Evolutionary conservation across 2,329 filamentous ascomycete genomes (phyloP), one percentile per base, ranked within the genome.

Genomic region (Pseudogymnoascus pannorum): DNA sequence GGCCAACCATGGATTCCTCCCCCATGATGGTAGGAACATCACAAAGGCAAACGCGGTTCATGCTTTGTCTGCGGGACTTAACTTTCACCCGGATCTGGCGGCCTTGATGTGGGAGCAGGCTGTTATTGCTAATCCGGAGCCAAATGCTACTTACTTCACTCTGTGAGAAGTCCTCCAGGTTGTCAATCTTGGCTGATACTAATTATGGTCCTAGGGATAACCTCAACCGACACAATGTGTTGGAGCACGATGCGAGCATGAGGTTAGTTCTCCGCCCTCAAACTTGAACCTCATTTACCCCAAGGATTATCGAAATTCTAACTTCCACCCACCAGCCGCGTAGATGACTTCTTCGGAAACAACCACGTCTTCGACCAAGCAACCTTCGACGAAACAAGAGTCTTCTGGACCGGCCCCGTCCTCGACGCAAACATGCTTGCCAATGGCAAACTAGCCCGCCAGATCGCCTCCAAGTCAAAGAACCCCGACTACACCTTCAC

Each of bases 291-390:
- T n/a, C n/a, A n/a, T n/a, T n/a, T n/a, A n/a, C n/a, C n/a, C n/a
- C n/a, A n/a, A n/a, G n/a, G 18, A 57, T 12, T 14, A 29, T 29
- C 22, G 29, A 18, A 31, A 44, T 40, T 8, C 61, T 63, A 58
- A 63, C 35, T n/a, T 5, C 33, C n/a, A 54, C n/a, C 12, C 11
- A 11, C n/a, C 38, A 79, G 76, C 40, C 79, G 80, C 24, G 67
- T 72, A 1, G 81, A 84, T 62, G 77, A 75, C 7, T 78, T 71
- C 72, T 76, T 81, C 60, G 81, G 80, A 20, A 77, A 79, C 68
- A 78, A 79, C 65, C 75, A 79, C 65, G 61, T 76, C 61, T 84
- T 84, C 73, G 81, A 84, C 69, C 71, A 77, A 59, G 76, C 74
- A 2, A 68, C 82, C 64, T 84, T 83, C 68, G 75, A 78, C 59